Evolutionary conservation across 2,329 filamentous ascomycete genomes (phyloP), one percentile per base, ranked within the genome.

Genomic region (Botrytis pseudocinerea): DNA sequence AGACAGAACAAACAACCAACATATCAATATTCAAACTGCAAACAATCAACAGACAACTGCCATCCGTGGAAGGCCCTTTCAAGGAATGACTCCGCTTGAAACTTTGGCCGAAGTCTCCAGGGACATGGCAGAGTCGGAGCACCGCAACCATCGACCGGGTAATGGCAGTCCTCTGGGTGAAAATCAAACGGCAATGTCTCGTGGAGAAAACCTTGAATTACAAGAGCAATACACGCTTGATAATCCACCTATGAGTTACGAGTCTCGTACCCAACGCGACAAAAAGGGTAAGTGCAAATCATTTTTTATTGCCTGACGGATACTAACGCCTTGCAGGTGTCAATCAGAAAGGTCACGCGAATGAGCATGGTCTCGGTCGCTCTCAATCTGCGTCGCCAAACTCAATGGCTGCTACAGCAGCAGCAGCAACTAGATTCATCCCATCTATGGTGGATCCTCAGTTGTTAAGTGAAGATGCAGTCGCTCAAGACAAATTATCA

Each of bases 81-180:
- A 28, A 87, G 89, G 76, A 89, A 90, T 76, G 86, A 94, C 93
- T 75, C 93, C 93, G 2, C 85, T 97, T 54, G 93, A 97, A 80
- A 94, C 94, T 8, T 86, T 97, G 35, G 94, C 94, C 46, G 94
- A 97, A 82, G 94, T 95, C 0, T 97, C 94, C 68, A 88, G 93
- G 69, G 93, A 93, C 81, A 89, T 96, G 73, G 92, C 92, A 77
- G 85, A 90, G 25, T 88, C 85, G 74, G 87, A 90, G 78, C 90
- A 89, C 79, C 87, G 85, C 70, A 87, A 88, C 77, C 85, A 85
- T 73, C 83, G 87, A 74, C 85, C 84, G 7, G 80, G 86, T 74
- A 85, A 82, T 77, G 83, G 82, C 81, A 85, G 82, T 77, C 81
- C 80, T 76, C 80, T 70, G 28, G 74, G 71, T 20, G 71, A 72